Evolutionary conservation across 2,329 filamentous ascomycete species (phyloP), one percentile per base, ranked within the genome.

Genomic region (Helicocarpus griseus): DNA sequence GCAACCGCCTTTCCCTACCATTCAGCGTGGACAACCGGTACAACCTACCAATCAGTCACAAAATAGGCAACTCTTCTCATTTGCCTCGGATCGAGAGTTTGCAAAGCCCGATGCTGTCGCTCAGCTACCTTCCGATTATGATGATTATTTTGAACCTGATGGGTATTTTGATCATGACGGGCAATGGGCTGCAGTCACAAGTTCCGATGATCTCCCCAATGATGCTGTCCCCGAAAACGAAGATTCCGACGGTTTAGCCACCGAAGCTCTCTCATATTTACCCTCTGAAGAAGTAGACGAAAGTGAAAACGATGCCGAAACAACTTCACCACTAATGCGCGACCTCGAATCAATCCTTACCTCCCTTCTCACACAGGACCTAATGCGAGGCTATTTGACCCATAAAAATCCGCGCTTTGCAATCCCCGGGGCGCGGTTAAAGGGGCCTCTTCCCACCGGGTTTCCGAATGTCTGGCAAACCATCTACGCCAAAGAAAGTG

Each of bases 341-440:
- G 84, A 88, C 58, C 75, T 94, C n/a, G 89, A 95, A 68, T 82
- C 82, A 41, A 82, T 87, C 46, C 77, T 94, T 11, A 81, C 86
- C 0, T 84, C 83, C 9, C 77, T 96, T 11, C 79, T 94, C 19
- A 81, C 86, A 47, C 87, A 95, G 67, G 87, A 86, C 0, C 73
- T 95, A 22, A 75, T 96, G 64, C 82, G 85, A 58, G 91, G 90
- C 1, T 96, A 90, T 62, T 78, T 96, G 26, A 87, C 86, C 14
- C 88, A 94, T 61, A 79, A 79, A 24, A 82, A 83, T 62, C 78
- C 79, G 40, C 83, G 86, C 46, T 89, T 96, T 62, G 89, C 89
- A 11, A 87, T 96, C 40, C 81, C 86, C 49, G 89, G 90, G 2
- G 82, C 86, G 22, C 64, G 66, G 39, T 48, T 64, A 22, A 65